Evolutionary conservation across 2,329 filamentous ascomycete species (phyloP).

Genomic region (Pyrenophora tritici-repentis): DNA sequence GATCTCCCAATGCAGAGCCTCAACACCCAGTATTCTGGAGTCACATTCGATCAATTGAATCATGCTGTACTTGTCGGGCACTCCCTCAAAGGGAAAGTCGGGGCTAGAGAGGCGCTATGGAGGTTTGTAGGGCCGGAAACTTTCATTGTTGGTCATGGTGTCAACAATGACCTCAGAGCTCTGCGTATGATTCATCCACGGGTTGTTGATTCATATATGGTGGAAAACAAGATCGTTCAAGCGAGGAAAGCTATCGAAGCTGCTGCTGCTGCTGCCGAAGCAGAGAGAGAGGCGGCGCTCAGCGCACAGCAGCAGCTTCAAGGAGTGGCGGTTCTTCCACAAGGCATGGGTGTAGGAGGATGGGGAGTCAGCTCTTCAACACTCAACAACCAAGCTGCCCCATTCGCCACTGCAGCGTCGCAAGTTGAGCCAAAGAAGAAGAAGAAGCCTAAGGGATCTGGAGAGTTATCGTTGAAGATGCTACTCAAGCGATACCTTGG

Average conservation of each 20-base stretch:
- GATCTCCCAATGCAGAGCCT: constrained; percentile 54
- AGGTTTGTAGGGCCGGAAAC: constrained; percentile 54
- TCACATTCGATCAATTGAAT: constrained; percentile 50
- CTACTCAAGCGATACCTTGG: constrained; percentile 80
- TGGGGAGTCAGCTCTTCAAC: no score
- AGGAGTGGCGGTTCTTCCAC: not conserved
- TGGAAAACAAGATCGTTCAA: constrained; percentile 15
- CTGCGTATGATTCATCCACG: constrained; percentile 56
- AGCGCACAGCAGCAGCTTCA: not conserved
- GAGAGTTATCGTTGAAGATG: constrained; percentile 66
- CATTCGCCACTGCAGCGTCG: not conserved
- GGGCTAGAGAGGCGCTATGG: constrained; percentile 52
- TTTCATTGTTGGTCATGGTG: constrained; percentile 56
- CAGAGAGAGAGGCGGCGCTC: not conserved
- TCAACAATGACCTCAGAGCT: constrained; percentile 50
- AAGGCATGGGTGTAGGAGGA: not conserved
- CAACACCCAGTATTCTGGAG: constrained; percentile 58
- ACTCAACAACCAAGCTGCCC: not conserved
- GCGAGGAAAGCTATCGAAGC: constrained; percentile 13
- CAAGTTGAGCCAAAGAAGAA: constrained; percentile 6
- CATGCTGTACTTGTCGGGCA: constrained; percentile 37
- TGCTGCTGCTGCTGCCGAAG: not conserved
- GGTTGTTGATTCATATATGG: constrained; percentile 54
- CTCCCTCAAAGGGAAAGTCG: constrained; percentile 51
- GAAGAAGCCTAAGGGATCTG: constrained; percentile 5